Evolutionary conservation across 257 asterid species (phyloP).

Genomic region (Solanum bukasovii): DNA sequence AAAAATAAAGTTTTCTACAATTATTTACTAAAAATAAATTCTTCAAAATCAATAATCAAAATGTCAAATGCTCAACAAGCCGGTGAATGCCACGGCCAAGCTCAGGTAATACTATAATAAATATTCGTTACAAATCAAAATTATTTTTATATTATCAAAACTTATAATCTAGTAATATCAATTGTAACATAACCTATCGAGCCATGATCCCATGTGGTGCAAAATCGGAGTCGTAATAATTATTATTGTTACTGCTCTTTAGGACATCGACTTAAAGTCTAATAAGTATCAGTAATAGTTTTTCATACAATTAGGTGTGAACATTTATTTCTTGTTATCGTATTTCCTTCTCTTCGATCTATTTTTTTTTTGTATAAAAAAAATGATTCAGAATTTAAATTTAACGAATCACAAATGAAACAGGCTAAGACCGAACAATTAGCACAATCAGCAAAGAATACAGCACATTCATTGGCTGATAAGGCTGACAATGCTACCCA

Average conservation of each 20-base stretch:
- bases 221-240: not conserved
- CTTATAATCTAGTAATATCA: not conserved
- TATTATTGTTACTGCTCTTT: not conserved
- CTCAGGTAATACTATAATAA: not conserved
- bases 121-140: not conserved
- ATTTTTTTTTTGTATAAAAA: not conserved
- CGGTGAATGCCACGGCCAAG: constrained; percentile 28
- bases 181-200: too few relatives aligned
- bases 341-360: not conserved
- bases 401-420: not conserved
- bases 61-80: constrained; percentile 48
- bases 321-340: not conserved
- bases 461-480: constrained; percentile 29
- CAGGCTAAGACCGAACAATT: constrained; percentile 38
- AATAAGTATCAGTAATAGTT: not conserved
- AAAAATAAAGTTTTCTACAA: not conserved
- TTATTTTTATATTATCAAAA: not conserved
- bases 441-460: constrained; percentile 30
- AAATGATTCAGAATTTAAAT: not conserved
- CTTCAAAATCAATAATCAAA: not conserved
- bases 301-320: not conserved
- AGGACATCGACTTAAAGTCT: not conserved
- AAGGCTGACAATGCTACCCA: constrained; percentile 33
- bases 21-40: not conserved
- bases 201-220: not conserved